Conservation (phyloP, 352 stramenopile species). For the Pythium dissotocum region DNA sequence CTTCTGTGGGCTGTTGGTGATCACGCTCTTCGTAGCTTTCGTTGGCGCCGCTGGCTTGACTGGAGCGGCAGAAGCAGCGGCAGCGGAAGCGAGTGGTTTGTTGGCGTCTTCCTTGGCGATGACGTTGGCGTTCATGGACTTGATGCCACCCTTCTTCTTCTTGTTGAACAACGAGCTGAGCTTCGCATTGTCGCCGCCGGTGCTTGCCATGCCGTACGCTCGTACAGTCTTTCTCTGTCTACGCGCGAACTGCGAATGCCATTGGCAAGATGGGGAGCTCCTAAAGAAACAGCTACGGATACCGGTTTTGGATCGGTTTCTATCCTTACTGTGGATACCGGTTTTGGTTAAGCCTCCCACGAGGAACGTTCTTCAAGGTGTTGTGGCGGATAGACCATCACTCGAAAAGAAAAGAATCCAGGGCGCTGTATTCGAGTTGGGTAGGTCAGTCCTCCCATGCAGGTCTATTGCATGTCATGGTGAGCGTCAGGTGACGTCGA, state of each 20-base stretch:
- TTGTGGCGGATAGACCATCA: conserved; percentile 23
- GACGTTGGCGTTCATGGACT: conserved; percentile 80
- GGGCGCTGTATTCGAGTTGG: conserved; percentile 15
- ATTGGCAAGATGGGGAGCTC: no score
- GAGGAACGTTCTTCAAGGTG: conserved; percentile 35
- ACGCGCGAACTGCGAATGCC: not conserved
- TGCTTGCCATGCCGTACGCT: conserved; percentile 19
- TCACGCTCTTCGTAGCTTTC: conserved; percentile 7
- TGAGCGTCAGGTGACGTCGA: not conserved
- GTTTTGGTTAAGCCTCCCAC: conserved; percentile 8
- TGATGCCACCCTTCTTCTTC: conserved; percentile 78
- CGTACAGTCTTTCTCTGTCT: conserved; percentile 23
- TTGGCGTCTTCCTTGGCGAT: conserved; percentile 64
- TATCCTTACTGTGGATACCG: conserved; percentile 1
- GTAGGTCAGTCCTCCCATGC: not conserved
- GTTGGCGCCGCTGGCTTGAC: conserved; percentile 15
- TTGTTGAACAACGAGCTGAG: conserved; percentile 80
- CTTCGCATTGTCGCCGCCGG: conserved; percentile 52
- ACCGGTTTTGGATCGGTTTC: not conserved
- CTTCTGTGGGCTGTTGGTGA: conserved; percentile 9
- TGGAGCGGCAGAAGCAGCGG: conserved; percentile 25
- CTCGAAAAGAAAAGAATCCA: conserved; percentile 24
- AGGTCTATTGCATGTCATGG: not conserved
- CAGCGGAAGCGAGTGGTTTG: not conserved
- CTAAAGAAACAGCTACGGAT: not conserved